A percentile compares a stretch with the other conserved stretches of the same genome.
phyloP scores from a whole-genome alignment of 2,329 filamentous ascomycete species.

The Alternaria alternata region DNA sequence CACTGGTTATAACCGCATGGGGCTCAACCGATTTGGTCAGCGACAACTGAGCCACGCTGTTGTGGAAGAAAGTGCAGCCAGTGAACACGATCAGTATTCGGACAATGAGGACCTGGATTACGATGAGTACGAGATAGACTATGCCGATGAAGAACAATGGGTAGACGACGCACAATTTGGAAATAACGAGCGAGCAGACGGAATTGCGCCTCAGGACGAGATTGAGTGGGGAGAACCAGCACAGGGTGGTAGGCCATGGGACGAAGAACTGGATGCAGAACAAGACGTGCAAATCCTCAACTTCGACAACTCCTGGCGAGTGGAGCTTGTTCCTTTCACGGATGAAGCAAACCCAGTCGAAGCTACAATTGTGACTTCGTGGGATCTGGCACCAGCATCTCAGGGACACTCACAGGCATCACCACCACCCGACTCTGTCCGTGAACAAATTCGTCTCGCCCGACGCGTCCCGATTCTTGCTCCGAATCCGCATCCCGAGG shows the following conservation, averaged over 20 bases:
- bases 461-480: neutral
- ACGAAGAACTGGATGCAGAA: neutral
- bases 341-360: neutral
- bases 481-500: neutral
- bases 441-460: neutral
- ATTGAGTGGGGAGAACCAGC: neutral
- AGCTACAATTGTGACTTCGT: too few species aligned
- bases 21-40: conserved; percentile 5
- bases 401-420: neutral
- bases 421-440: neutral
- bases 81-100: neutral
- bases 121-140: neutral
- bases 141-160: neutral
- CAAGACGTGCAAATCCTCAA: neutral
- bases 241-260: neutral
- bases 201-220: neutral
- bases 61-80: neutral
- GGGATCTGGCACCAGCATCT: neutral
- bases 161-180: neutral
- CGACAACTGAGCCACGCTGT: neutral
- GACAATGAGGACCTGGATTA: neutral
- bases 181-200: neutral
- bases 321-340: neutral
- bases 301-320: neutral
- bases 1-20: conserved; percentile 9